A percentile compares a stretch with the other conserved stretches of the same genome.
Conservation (phyloP, 78 protist genomes). For the Planoprotostelium fungivorum region DNA sequence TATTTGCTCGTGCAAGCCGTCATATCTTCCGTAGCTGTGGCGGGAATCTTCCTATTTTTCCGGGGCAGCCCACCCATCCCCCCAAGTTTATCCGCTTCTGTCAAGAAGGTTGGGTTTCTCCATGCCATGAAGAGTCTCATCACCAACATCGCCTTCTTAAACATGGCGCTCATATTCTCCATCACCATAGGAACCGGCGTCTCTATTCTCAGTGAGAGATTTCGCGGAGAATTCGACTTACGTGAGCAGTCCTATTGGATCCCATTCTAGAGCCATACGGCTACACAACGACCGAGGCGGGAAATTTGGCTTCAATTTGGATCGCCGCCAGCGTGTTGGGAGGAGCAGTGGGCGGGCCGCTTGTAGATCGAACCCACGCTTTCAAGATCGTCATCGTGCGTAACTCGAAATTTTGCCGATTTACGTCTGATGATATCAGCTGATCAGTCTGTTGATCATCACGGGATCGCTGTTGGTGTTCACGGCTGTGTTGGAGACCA, state of each 20-base stretch:
- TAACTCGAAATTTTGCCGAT: too few relatives aligned
- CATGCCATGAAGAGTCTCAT: neutral
- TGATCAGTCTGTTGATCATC: neutral
- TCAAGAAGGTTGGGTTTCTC: neutral
- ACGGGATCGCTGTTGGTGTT: neutral
- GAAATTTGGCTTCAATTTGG: neutral
- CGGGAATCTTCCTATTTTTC: neutral
- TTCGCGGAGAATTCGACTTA: neutral
- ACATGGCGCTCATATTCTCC: neutral
- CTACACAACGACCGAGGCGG: neutral
- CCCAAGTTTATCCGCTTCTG: neutral
- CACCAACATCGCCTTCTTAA: neutral
- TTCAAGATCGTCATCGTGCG: neutral
- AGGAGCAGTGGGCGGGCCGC: neutral
- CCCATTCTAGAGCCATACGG: neutral
- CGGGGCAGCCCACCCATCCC: neutral
- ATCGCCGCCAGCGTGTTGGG: neutral
- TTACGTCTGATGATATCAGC: neutral
- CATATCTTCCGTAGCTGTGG: neutral
- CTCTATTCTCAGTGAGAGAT: neutral
- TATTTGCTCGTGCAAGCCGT: neutral
- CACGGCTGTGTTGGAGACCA: neutral
- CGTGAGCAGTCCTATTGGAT: neutral
- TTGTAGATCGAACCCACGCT: neutral
- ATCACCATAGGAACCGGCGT: neutral